Conservation (phyloP, 257 asterid genomes). For the Forsythia suspensa region DNA sequence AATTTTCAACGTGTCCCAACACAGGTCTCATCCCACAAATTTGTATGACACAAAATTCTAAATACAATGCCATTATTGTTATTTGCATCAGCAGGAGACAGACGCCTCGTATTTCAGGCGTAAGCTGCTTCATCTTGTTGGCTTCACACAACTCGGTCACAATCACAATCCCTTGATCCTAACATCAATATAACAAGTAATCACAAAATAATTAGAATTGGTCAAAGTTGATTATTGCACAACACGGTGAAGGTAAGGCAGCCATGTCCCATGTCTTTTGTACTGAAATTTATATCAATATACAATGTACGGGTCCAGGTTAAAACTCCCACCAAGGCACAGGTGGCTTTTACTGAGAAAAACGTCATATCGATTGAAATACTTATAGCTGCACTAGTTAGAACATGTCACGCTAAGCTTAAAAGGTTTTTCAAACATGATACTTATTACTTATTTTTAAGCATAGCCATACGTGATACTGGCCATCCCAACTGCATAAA, state of each 20-base stretch:
- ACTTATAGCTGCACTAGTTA: not conserved
- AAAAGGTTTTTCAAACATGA: not conserved
- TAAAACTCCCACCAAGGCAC: not conserved
- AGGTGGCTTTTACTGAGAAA: not conserved
- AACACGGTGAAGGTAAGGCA: no score
- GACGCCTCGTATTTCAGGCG: slow-evolving; percentile 50
- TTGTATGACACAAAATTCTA: slow-evolving; percentile 88
- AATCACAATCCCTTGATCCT: slow-evolving; percentile 86
- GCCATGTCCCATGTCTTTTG: no score
- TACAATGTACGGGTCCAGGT: no score
- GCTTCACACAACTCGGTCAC: slow-evolving; percentile 82
- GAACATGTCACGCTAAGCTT: not conserved
- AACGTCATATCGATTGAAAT: not conserved
- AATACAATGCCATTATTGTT: slow-evolving; percentile 74
- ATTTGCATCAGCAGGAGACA: slow-evolving; percentile 71
- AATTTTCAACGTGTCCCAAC: slow-evolving; percentile 72
- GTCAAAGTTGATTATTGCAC: not conserved
- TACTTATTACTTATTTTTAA: not conserved
- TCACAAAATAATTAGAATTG: not conserved
- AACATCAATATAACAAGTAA: slow-evolving; percentile 12
- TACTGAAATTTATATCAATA: no score
- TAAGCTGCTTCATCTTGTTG: slow-evolving; percentile 54
- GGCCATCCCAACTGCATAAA: slow-evolving; percentile 6
- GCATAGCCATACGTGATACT: not conserved
- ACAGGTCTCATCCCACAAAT: slow-evolving; percentile 93